Percentiles rank a stretch among this genome's conserved stretches.
These are phyloP conservation scores for Yamadazyma diospyri DNA, from an alignment of 1,139 yeast species.

Conservation along the genomic window DNA sequence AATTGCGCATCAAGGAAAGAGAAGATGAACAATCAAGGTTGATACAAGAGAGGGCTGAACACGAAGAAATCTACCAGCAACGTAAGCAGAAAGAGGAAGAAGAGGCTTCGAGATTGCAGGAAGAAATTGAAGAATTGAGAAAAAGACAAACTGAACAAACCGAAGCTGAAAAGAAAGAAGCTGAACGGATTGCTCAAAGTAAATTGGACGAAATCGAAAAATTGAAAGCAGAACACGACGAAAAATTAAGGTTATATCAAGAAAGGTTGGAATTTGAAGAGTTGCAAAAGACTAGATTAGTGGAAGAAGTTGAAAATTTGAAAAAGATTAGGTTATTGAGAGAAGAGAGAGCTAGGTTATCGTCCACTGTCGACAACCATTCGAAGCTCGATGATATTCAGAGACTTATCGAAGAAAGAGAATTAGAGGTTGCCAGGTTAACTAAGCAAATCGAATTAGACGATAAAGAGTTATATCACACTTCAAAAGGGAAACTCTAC, in stretches of 20 bases:
- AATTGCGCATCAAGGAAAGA: slow-evolving; percentile 23
- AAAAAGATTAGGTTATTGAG: slow-evolving; percentile 36
- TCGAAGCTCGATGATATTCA: slow-evolving; percentile 28
- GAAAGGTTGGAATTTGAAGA: slow-evolving; percentile 35
- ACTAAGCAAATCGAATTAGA: slow-evolving; percentile 33
- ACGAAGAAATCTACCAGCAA: slow-evolving; percentile 24
- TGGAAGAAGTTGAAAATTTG: slow-evolving; percentile 39
- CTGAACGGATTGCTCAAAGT: slow-evolving; percentile 30
- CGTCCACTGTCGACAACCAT: slow-evolving; percentile 24
- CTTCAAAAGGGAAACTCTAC: slow-evolving; percentile 16
- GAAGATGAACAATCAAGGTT: slow-evolving; percentile 27
- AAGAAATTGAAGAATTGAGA: slow-evolving; percentile 31
- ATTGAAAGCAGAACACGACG: slow-evolving; percentile 34
- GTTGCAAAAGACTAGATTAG: slow-evolving; percentile 31
- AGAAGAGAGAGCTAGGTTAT: slow-evolving; percentile 35
- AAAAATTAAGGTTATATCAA: slow-evolving; percentile 26
- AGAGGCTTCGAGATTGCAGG: slow-evolving; percentile 24
- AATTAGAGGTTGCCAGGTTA: slow-evolving; percentile 33
- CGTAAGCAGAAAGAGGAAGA: slow-evolving; percentile 25
- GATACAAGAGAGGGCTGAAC: slow-evolving; percentile 23
- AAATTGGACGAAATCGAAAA: slow-evolving; percentile 33
- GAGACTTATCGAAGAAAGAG: slow-evolving; percentile 34
- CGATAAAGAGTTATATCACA: slow-evolving; percentile 22
- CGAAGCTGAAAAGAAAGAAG: slow-evolving; percentile 27
- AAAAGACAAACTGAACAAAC: slow-evolving; percentile 21